Evolutionary conservation across 2,329 filamentous ascomycete species (phyloP), one percentile per base, ranked within the genome.

Genomic region (Ophiostoma quercus): DNA sequence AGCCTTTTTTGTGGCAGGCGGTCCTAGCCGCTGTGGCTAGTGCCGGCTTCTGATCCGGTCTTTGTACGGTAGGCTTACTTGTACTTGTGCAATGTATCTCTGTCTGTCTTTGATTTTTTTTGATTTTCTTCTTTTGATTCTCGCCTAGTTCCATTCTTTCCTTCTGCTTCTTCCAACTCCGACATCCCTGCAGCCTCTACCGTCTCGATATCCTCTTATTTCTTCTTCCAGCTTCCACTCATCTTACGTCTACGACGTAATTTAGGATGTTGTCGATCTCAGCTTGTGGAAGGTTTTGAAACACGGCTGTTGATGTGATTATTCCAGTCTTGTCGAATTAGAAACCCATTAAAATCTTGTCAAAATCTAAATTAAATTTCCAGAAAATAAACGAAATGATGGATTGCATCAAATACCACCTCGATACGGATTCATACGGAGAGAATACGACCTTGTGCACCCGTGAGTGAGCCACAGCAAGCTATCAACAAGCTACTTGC

Each of bases 11-110:
- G 51, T 57, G 51, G n/a, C n/a, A 57, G 22, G 51, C 51, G 51
- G 51, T 57, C n/a, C 51, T 57, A 57, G n/a, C 51, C 51, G 51
- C 51, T 57, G 51, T 57, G 51, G 51, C 51, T 57, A 57, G 51
- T 25, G n/a, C 51, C 51, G 51, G 51, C 51, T 57, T 57, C 51
- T 57, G n/a, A 29, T 57, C 51, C 51, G 51, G 51, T 25, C 51
- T 47, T 47, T 47, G 43, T 47, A 19, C 16, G n/a, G 43, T 47
- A 8, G n/a, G 16, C 16, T 6, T 19, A n/a, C 2, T 47, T 7
- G 39, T 41, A 41, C 39, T 14, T 41, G 39, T 41, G 11, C 39
- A 3, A 14, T 41, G 11, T 14, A n/a, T 47, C n/a, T 3, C 14
- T 8, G 14, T 6, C 16, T 47, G n/a, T 25, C n/a, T 57, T 57